Percentiles rank a stretch among this genome's conserved stretches.
phyloP scores from a whole-genome alignment of 768 basidiomycete genomes.

The Hortiboletus campestris region DNA sequence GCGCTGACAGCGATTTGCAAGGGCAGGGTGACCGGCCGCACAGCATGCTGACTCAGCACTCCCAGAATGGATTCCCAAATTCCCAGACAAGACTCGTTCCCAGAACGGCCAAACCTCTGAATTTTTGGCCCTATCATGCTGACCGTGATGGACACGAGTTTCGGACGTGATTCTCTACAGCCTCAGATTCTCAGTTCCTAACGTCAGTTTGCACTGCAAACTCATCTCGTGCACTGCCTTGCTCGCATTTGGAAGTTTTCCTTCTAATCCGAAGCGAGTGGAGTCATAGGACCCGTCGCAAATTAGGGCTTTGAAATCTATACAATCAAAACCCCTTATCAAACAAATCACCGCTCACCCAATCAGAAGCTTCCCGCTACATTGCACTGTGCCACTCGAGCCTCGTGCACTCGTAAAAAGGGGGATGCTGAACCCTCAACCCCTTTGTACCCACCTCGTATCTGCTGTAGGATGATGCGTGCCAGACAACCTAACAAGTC shows the following conservation, averaged over 20 bases:
- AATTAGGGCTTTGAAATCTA: not conserved
- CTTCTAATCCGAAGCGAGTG: not conserved
- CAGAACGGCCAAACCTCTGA: no score
- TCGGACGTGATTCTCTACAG: slow-evolving; percentile 1
- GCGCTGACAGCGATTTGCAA: no score
- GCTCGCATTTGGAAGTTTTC: not conserved
- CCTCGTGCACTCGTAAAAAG: not conserved
- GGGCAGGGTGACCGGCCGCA: no score
- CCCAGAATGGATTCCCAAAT: no score
- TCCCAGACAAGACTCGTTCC: no score
- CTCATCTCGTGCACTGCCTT: not conserved
- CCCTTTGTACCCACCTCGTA: not conserved
- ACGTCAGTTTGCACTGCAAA: not conserved
- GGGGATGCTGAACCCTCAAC: not conserved
- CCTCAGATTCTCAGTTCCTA: not conserved
- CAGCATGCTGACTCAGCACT: no score
- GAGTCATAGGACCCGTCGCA: not conserved
- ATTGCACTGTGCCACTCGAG: not conserved
- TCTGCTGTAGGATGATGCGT: not conserved
- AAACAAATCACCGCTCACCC: no score
- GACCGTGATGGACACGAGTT: not conserved
- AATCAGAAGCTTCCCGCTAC: slow-evolving; percentile 2
- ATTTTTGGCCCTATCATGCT: no score
- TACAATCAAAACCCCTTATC: not conserved
- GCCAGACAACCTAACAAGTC: not conserved